These are phyloP conservation scores for Mycena amicta DNA, from an alignment of 768 basidiomycete species.

Conservation along the genomic window DNA sequence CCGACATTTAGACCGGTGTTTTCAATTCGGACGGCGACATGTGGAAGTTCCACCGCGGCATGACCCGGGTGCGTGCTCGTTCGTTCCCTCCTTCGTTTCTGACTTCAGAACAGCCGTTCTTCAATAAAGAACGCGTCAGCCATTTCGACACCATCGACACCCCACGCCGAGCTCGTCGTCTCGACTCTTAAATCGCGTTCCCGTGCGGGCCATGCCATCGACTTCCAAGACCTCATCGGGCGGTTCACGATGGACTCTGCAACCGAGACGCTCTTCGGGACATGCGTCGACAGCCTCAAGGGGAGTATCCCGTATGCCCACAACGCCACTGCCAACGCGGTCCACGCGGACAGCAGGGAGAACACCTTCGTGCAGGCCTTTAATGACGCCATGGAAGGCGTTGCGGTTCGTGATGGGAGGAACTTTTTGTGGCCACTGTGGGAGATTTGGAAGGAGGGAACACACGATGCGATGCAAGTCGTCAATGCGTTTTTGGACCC, in stretches of 20 bases:
- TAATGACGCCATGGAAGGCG: slow-evolving; percentile 45
- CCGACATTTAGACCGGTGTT: slow-evolving; percentile 52
- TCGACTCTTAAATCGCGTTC: slow-evolving; percentile 43
- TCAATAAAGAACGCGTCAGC: slow-evolving; percentile 53
- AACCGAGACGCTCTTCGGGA: slow-evolving; percentile 59
- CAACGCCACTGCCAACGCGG: slow-evolving; percentile 23
- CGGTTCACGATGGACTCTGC: slow-evolving; percentile 66
- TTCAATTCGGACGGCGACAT: slow-evolving; percentile 63
- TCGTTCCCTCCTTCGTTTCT: not conserved
- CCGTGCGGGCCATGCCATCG: slow-evolving; percentile 49
- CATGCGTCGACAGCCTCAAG: slow-evolving; percentile 48
- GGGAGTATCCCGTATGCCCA: slow-evolving; percentile 52
- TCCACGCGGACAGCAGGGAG: slow-evolving; percentile 25
- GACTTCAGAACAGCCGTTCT: slow-evolving; percentile 56
- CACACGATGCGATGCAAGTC: slow-evolving; percentile 46
- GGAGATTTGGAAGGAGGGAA: slow-evolving; percentile 55
- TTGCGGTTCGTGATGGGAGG: slow-evolving; percentile 41
- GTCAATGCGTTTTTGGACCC: slow-evolving; percentile 59
- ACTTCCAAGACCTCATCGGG: slow-evolving; percentile 58
- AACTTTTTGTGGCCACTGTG: slow-evolving; percentile 52
- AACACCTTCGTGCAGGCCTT: slow-evolving; percentile 53
- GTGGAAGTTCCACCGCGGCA: slow-evolving; percentile 51
- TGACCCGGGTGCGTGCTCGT: slow-evolving; percentile 19
- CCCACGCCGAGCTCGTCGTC: slow-evolving; percentile 51
- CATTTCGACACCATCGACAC: slow-evolving; percentile 59